Conservation (phyloP, 345 rosid species). For the Rhodomyrtus tomentosa region DNA sequence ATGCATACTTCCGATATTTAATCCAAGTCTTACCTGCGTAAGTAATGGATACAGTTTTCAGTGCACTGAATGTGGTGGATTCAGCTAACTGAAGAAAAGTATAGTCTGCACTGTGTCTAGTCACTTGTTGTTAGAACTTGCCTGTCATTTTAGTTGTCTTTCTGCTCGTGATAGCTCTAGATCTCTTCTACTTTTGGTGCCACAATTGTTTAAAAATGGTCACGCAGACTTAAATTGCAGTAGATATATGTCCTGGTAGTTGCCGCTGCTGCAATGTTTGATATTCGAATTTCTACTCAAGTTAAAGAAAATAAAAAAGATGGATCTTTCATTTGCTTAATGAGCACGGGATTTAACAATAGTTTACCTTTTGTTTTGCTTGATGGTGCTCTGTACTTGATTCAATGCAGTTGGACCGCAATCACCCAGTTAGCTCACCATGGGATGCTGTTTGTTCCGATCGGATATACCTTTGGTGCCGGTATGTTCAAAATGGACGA, state of each 20-base stretch:
- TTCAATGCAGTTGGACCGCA: conserved; percentile 54
- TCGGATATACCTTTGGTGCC: conserved; percentile 53
- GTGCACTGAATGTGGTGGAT: background rate
- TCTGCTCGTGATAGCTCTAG: background rate
- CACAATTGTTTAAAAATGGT: background rate
- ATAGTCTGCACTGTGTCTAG: background rate
- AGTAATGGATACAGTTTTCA: background rate
- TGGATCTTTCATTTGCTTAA: background rate
- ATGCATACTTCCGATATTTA: background rate
- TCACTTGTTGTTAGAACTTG: background rate
- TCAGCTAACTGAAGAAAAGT: background rate
- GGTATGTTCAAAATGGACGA: conserved; percentile 47
- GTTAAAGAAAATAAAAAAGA: background rate
- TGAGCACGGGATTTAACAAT: background rate
- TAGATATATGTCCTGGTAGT: background rate
- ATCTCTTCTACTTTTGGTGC: background rate
- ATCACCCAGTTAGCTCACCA: conserved; percentile 54
- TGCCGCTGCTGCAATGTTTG: background rate
- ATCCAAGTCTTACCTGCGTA: background rate
- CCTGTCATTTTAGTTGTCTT: background rate
- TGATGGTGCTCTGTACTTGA: background rate
- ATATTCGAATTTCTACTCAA: background rate
- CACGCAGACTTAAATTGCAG: background rate
- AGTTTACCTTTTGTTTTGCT: background rate
- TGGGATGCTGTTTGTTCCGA: conserved; percentile 51